A percentile compares a stretch with the other conserved stretches of the same genome.
Conservation (phyloP, 2,329 filamentous ascomycete genomes). For the Aspergillus oerlinghausenensis region DNA sequence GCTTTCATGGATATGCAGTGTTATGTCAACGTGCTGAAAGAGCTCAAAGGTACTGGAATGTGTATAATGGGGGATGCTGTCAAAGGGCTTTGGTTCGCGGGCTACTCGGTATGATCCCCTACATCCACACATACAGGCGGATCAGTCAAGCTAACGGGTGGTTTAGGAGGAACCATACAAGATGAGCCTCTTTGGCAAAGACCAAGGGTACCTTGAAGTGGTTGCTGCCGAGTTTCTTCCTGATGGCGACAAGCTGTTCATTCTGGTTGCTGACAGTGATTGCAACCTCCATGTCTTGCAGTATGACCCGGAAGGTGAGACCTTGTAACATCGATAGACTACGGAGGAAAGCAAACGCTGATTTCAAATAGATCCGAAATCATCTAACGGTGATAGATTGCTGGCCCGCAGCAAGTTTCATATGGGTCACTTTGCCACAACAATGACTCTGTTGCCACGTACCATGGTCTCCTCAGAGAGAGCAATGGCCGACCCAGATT, state of each 20-base stretch:
- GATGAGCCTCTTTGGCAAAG: constrained; percentile 89
- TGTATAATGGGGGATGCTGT: constrained; percentile 84
- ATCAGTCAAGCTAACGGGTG: constrained; percentile 1
- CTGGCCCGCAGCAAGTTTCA: constrained; percentile 86
- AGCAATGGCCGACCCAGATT: constrained; percentile 29
- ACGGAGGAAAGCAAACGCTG: not conserved
- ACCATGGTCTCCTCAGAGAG: constrained; percentile 47
- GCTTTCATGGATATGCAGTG: constrained; percentile 98
- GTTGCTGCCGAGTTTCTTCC: constrained; percentile 83
- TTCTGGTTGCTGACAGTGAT: constrained; percentile 78
- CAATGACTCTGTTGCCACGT: constrained; percentile 70
- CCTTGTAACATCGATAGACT: not conserved
- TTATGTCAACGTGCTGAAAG: constrained; percentile 81
- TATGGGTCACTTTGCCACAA: constrained; percentile 71
- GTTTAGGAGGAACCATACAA: constrained; percentile 82
- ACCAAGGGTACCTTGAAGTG: constrained; percentile 70
- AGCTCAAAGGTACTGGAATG: constrained; percentile 76
- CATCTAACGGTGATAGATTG: constrained; percentile 79
- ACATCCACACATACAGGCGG: not conserved
- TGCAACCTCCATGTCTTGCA: constrained; percentile 84
- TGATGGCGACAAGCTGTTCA: constrained; percentile 73
- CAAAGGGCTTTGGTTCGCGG: constrained; percentile 93
- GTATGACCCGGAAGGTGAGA: constrained; percentile 88
- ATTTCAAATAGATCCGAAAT: constrained; percentile 70
- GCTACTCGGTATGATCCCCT: constrained; percentile 64